Percentiles rank a stretch among this genome's conserved stretches.
These are phyloP conservation scores for Physaria fendleri DNA, from an alignment of 345 rosid genomes.

Conservation along the genomic window DNA sequence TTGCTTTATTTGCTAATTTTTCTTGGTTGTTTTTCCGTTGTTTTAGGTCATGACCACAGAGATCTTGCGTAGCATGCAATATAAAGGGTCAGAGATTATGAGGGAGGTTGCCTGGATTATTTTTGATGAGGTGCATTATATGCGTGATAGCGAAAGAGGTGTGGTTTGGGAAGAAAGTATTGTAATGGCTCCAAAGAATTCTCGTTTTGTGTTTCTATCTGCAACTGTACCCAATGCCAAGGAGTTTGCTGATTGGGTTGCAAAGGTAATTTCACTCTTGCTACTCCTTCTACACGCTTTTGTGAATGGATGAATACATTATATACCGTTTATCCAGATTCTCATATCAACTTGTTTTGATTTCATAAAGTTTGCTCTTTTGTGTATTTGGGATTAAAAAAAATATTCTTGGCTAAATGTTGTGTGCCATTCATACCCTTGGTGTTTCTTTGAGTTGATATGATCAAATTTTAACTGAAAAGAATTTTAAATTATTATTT, in stretches of 20 bases:
- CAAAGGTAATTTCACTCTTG: slow-evolving; percentile 55
- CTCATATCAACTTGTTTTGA: slow-evolving; percentile 1
- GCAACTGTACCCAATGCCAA: slow-evolving; percentile 99
- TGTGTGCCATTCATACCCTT: not conserved
- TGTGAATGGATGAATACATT: not conserved
- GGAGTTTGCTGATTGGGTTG: slow-evolving; percentile 99
- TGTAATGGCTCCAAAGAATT: slow-evolving; percentile 95
- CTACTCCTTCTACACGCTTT: not conserved
- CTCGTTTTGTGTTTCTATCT: slow-evolving; percentile 89
- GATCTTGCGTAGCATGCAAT: slow-evolving; percentile 99
- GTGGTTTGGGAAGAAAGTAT: slow-evolving; percentile 99
- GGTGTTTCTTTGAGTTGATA: not conserved
- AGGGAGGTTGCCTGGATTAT: slow-evolving; percentile 96
- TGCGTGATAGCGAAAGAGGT: slow-evolving; percentile 99
- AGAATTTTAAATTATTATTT: not conserved
- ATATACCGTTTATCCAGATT: not conserved
- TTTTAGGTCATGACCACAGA: slow-evolving; percentile 97
- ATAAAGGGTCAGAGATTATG: slow-evolving; percentile 86
- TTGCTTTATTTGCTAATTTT: slow-evolving; percentile 3
- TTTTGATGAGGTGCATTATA: slow-evolving; percentile 98
- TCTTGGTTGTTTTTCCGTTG: slow-evolving; percentile 18
- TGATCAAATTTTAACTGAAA: not conserved
- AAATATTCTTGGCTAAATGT: not conserved
- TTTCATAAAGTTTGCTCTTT: not conserved
- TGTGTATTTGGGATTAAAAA: not conserved